A percentile compares a stretch with the other conserved stretches of the same genome.
Conservation (phyloP, 331 rosid species). For the Telfairia occidentalis region DNA sequence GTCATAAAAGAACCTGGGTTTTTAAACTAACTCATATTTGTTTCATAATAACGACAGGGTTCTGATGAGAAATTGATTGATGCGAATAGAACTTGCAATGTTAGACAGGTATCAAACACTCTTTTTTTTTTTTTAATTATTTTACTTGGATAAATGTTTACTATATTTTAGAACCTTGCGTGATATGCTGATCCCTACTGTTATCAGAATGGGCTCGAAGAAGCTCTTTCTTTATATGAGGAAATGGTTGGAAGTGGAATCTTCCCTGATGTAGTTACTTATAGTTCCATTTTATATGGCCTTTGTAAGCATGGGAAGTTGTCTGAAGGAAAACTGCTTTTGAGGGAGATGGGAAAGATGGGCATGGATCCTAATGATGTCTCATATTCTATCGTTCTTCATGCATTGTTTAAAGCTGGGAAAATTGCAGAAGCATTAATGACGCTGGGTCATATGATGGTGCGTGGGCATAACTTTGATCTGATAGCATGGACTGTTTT, state of each 20-base stretch:
- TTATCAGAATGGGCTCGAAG: constrained; percentile 40
- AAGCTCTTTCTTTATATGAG: constrained; percentile 54
- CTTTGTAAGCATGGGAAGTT: constrained; percentile 66
- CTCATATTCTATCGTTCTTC: constrained; percentile 53
- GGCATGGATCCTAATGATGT: constrained; percentile 57
- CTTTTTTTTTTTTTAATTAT: constrained; percentile 6
- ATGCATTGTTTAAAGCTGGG: constrained; percentile 51
- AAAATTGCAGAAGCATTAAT: constrained; percentile 48
- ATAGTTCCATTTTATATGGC: constrained; percentile 53
- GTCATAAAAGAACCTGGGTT: not conserved
- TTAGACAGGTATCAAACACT: constrained; percentile 52
- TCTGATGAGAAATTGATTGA: constrained; percentile 63
- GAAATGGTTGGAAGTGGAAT: constrained; percentile 56
- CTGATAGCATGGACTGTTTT: constrained; percentile 45
- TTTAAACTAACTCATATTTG: not conserved
- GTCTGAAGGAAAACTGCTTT: constrained; percentile 46
- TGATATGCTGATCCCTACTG: constrained; percentile 13
- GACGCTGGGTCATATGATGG: constrained; percentile 61
- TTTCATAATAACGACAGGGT: constrained; percentile 46
- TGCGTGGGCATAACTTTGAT: constrained; percentile 59
- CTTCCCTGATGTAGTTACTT: constrained; percentile 65
- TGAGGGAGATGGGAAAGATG: constrained; percentile 70
- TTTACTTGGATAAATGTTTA: not conserved
- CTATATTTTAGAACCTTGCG: constrained; percentile 5
- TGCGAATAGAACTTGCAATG: constrained; percentile 73